A percentile compares a stretch with the other conserved stretches of the same genome.
These are phyloP conservation scores for Venturia oleaginea DNA, from an alignment of 2,329 filamentous ascomycete genomes.

Conservation along the genomic window DNA sequence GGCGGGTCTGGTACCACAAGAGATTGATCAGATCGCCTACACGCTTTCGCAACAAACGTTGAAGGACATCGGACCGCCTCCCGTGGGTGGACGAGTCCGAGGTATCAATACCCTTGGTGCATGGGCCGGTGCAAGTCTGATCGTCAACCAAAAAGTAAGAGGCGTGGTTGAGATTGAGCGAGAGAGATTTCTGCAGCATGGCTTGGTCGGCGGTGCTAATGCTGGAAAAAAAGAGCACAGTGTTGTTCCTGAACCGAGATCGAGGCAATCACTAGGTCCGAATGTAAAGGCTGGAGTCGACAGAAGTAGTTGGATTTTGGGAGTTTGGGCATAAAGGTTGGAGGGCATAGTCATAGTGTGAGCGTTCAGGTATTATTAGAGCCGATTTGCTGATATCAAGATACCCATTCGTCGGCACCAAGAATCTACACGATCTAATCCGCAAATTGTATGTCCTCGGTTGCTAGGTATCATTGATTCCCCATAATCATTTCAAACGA, in stretches of 20 bases:
- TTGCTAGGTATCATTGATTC: too few relatives aligned
- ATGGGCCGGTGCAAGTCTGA: conserved; percentile 65
- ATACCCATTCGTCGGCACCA: not conserved
- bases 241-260: not conserved
- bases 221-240: conserved; percentile 1
- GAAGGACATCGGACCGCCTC: conserved; percentile 16
- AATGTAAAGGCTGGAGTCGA: not conserved
- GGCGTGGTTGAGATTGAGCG: conserved; percentile 62
- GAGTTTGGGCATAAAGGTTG: not conserved
- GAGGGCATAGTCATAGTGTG: not conserved
- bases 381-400: not conserved
- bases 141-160: conserved; percentile 58
- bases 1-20: conserved; percentile 25
- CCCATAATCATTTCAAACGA: too few relatives aligned
- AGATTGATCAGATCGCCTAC: conserved; percentile 50
- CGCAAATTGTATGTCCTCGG: not conserved
- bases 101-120: conserved; percentile 61
- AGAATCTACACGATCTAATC: not conserved
- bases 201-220: conserved; percentile 9
- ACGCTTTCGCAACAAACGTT: conserved; percentile 41
- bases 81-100: conserved; percentile 51
- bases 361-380: not conserved
- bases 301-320: not conserved
- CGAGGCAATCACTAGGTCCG: not conserved
- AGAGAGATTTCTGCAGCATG: conserved; percentile 50